phyloP scores from a whole-genome alignment of 345 rosid species.

The Camelina neglecta region DNA sequence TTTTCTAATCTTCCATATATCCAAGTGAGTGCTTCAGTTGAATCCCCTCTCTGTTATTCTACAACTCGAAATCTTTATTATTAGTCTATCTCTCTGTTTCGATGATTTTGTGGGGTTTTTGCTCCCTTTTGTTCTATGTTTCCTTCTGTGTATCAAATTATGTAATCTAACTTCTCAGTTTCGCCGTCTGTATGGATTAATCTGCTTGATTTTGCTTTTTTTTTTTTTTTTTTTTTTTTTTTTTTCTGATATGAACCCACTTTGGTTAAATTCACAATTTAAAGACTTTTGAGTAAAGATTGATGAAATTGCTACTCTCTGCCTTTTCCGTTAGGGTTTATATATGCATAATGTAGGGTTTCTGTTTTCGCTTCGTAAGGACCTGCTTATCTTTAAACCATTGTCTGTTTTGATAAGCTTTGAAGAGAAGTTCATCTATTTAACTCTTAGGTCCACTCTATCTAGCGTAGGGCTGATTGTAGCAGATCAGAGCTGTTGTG shows the following conservation, averaged over 20 bases:
- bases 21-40: background rate
- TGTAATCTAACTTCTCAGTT: background rate
- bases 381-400: background rate
- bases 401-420: background rate
- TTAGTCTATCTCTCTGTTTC: background rate
- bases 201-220: background rate
- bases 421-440: background rate
- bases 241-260: background rate
- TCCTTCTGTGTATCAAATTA: background rate
- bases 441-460: background rate
- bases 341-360: background rate
- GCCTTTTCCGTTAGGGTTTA: background rate
- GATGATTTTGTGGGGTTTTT: background rate
- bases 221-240: background rate
- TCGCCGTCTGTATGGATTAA: background rate
- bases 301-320: conserved; percentile 13
- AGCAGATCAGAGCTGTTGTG: background rate
- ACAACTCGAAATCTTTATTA: background rate
- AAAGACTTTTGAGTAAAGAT: background rate
- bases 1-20: conserved; percentile 10
- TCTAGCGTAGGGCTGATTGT: conserved; percentile 2
- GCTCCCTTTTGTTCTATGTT: conserved; percentile 4
- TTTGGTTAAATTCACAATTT: background rate
- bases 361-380: background rate
- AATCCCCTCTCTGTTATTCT: background rate